Evolutionary conservation across 345 rosid species (phyloP).

Genomic region (Schrenkiella parvula): DNA sequence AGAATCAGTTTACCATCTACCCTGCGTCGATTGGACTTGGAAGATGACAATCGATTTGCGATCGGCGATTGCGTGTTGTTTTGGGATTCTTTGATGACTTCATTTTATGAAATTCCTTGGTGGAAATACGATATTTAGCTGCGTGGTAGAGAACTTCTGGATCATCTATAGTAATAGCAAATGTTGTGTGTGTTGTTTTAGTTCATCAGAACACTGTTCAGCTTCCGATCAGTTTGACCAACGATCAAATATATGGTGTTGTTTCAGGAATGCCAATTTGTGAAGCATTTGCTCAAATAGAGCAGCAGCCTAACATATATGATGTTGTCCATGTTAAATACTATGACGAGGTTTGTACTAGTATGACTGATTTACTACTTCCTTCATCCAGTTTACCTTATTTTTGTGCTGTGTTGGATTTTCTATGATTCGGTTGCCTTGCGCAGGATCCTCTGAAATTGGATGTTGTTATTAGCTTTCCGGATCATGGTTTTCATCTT

Average conservation of each 20-base stretch:
- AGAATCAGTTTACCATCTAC: neutral
- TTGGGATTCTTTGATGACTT: neutral
- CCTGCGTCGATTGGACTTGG: neutral
- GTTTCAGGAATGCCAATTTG: slow-evolving; percentile 84
- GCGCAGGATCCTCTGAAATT: slow-evolving; percentile 81
- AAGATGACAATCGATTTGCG: slow-evolving; percentile 9
- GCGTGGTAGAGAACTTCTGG: neutral
- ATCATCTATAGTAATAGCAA: neutral
- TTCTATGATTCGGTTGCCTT: neutral
- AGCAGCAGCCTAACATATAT: slow-evolving; percentile 89
- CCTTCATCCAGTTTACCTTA: neutral
- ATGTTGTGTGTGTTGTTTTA: neutral
- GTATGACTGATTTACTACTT: slow-evolving; percentile 1
- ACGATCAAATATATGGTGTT: slow-evolving; percentile 19
- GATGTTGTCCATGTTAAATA: slow-evolving; percentile 96
- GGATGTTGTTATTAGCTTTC: slow-evolving; percentile 92
- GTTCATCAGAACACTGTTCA: neutral
- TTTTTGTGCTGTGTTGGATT: neutral
- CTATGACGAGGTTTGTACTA: slow-evolving; percentile 68
- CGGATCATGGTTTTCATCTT: slow-evolving; percentile 96
- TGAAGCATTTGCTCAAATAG: slow-evolving; percentile 89
- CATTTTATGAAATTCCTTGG: neutral
- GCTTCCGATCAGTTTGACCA: slow-evolving; percentile 8
- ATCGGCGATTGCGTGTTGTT: slow-evolving; percentile 34
- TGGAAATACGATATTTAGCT: neutral